phyloP scores from a whole-genome alignment of 2,329 filamentous ascomycete genomes.

The Scedosporium apiospermum region DNA sequence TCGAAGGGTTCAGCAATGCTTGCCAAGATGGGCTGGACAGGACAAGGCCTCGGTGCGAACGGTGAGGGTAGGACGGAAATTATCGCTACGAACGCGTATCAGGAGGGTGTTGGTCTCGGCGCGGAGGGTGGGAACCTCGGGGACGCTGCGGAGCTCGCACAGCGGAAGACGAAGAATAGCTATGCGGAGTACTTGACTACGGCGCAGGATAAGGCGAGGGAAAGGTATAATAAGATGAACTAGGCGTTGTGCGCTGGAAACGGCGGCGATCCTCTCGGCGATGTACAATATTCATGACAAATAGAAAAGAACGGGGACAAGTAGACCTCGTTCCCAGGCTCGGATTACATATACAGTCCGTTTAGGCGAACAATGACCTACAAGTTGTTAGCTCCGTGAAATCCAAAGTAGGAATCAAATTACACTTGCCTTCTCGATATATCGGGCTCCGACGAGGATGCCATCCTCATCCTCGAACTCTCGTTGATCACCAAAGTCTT shows the following conservation, averaged over 20 bases:
- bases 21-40: constrained; percentile 66
- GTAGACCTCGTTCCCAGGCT: too few species aligned
- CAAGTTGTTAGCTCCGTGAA: background rate
- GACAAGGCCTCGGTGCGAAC: constrained; percentile 54
- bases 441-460: constrained; percentile 17
- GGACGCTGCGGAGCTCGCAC: constrained; percentile 55
- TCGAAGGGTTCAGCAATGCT: constrained; percentile 60
- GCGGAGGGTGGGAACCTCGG: constrained; percentile 61
- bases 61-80: constrained; percentile 54
- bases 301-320: background rate
- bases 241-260: background rate
- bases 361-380: background rate
- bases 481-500: constrained; percentile 18
- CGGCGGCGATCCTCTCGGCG: too few species aligned
- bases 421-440: constrained; percentile 17
- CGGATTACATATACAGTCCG: background rate
- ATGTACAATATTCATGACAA: too few species aligned
- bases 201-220: constrained; percentile 56
- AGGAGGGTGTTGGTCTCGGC: constrained; percentile 59
- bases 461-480: constrained; percentile 21
- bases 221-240: constrained; percentile 50
- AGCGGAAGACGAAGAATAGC: constrained; percentile 48
- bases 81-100: constrained; percentile 55
- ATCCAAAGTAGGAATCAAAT: background rate
- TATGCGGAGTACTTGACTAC: constrained; percentile 55